Conservation (phyloP, 306 rosid species). For the Carpinus viminea region DNA sequence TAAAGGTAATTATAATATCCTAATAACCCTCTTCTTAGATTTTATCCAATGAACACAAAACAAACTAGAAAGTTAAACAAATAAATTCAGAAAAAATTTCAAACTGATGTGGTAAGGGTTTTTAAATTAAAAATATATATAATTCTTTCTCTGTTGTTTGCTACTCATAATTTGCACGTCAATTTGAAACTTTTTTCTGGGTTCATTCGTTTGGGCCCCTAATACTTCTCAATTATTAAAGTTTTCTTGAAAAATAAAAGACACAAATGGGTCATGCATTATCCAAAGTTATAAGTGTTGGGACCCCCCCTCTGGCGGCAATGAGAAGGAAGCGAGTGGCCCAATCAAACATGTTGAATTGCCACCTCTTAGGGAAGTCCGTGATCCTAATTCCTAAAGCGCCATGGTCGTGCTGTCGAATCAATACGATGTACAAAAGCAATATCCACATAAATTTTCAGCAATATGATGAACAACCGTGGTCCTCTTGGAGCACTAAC, state of each 20-base stretch:
- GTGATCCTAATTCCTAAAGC: background rate
- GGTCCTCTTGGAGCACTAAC: conserved; percentile 6
- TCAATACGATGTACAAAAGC: background rate
- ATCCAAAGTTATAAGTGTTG: background rate
- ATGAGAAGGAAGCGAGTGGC: background rate
- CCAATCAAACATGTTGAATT: background rate
- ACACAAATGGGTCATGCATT: background rate
- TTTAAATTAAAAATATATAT: no score
- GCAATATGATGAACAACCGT: background rate
- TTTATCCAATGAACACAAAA: no score
- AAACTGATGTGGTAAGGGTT: no score
- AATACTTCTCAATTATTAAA: no score
- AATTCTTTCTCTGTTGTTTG: no score
- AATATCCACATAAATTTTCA: background rate
- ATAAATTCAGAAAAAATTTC: no score
- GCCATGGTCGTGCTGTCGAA: background rate
- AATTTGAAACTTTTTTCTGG: no score
- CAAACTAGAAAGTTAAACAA: no score
- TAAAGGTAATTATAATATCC: no score
- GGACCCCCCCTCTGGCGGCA: conserved; percentile 1
- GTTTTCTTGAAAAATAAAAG: background rate
- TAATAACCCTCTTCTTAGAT: no score
- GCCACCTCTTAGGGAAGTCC: background rate
- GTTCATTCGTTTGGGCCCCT: no score
- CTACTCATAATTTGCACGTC: no score